A percentile compares a stretch with the other conserved stretches of the same genome.
Evolutionary conservation across 2,329 filamentous ascomycete genomes (phyloP).

Genomic region (Neonectria sp.): DNA sequence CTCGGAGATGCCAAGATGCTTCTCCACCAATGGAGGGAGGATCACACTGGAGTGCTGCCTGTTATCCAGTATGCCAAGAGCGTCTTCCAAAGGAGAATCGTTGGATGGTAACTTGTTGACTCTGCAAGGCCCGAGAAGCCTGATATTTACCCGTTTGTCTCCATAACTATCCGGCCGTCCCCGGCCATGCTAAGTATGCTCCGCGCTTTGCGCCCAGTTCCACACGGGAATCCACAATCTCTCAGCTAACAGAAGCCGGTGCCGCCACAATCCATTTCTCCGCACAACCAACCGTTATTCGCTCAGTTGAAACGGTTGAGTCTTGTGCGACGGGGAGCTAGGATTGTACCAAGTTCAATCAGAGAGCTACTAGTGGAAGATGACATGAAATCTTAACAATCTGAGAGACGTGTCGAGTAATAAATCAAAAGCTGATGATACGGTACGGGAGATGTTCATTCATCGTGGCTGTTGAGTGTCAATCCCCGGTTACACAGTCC

Average conservation of each 20-base stretch:
- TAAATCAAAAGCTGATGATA: no score
- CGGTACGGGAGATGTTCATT: no score
- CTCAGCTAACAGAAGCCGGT: not conserved
- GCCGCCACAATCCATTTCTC: no score
- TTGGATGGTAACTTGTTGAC: not conserved
- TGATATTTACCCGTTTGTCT: not conserved
- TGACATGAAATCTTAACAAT: no score
- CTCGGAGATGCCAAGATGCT: not conserved
- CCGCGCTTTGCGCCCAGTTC: no score
- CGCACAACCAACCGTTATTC: not conserved
- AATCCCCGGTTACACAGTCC: not conserved
- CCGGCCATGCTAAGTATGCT: not conserved
- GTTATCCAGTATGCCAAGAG: not conserved
- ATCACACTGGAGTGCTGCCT: not conserved
- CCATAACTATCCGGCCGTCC: not conserved
- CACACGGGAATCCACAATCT: not conserved
- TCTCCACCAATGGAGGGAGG: constrained; percentile 4
- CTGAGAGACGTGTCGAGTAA: no score
- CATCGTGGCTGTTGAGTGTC: not conserved
- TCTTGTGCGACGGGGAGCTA: not conserved
- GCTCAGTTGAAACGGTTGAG: not conserved
- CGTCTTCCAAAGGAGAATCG: not conserved
- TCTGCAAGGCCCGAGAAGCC: not conserved
- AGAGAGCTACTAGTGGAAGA: no score
- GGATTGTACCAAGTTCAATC: no score